Evolutionary conservation across 169 alveolate genomes (phyloP), one percentile per base, ranked within the genome.

Genomic region (Cryptosporidium tyzzeri): DNA sequence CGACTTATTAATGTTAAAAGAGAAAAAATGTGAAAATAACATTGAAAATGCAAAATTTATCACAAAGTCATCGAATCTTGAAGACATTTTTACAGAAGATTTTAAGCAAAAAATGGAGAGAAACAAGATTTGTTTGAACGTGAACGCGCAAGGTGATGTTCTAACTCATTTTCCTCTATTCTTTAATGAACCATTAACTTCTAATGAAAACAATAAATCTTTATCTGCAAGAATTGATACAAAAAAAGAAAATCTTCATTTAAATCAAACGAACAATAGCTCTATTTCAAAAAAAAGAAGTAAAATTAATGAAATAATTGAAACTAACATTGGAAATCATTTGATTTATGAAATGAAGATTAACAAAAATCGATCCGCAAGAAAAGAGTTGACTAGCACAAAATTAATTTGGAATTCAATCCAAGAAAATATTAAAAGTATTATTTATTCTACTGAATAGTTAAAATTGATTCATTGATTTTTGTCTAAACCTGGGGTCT

Each of bases 401-500:
- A 65, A 65, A 65, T 69, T 59, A 6, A 29, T 80, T 39, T 80
- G 89, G 89, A 41, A 41, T 33, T 37, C 71, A 33, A 80, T 80
- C 16, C 89, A 80, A 65, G 68, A 80, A 26, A 67, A 80, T 16
- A 65, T 80, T n/a, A 48, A 80, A 23, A 74, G 31, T 48, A 80
- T 80, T 26, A 26, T 67, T 80, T 65, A 53, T 65, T 29, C 71
- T n/a, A 35, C 12, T 10, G 71, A 65, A 65, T 65, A 65, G 33
- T 33, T 33, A 18, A 14, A n/a, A 7, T 26, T 37, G 50, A 35
- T n/a, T 26, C 35, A 37, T n/a, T 53, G 37, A 69, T 37, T 45
- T 70, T 21, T 23, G 16, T 62, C 58, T 65, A 80, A 26, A 80
- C 68, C 45, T 80, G 89, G 6, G 89, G 89, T n/a, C 89, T 61